Conservation (phyloP, 192 early-diverging fungal genomes). For the Anaeromyces robustus region DNA sequence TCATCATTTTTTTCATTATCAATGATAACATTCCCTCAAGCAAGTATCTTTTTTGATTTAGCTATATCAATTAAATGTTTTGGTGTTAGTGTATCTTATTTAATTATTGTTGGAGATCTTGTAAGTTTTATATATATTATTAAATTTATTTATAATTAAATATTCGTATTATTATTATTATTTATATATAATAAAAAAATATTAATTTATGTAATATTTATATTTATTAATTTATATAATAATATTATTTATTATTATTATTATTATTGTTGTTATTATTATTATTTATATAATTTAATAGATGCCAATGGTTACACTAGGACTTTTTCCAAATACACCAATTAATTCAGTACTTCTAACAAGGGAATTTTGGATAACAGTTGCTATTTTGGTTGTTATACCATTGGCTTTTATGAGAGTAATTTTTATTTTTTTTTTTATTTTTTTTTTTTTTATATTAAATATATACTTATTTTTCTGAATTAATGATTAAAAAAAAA, state of each 20-base stretch:
- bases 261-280: no score
- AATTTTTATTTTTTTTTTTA: not conserved
- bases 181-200: no score
- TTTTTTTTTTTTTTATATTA: no score
- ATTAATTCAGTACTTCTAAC: constrained; percentile 11
- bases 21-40: constrained; percentile 77
- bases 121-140: constrained; percentile 23
- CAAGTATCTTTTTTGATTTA: constrained; percentile 76
- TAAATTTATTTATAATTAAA: no score
- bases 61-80: constrained; percentile 99
- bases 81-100: constrained; percentile 84
- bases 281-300: constrained; percentile 5
- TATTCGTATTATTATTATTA: no score
- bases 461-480: no score
- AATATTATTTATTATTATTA: no score
- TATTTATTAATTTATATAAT: no score
- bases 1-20: constrained; percentile 83
- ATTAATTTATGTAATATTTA: no score
- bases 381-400: constrained; percentile 48
- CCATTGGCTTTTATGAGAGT: constrained; percentile 54
- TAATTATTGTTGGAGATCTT: constrained; percentile 88
- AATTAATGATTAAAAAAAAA: no score
- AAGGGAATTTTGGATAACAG: constrained; percentile 66
- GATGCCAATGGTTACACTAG: constrained; percentile 23
- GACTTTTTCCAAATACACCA: constrained; percentile 12